Evolutionary conservation across 805 yeast species (phyloP), one percentile per base, ranked within the genome.

Genomic region (Starmera pachycereana): DNA sequence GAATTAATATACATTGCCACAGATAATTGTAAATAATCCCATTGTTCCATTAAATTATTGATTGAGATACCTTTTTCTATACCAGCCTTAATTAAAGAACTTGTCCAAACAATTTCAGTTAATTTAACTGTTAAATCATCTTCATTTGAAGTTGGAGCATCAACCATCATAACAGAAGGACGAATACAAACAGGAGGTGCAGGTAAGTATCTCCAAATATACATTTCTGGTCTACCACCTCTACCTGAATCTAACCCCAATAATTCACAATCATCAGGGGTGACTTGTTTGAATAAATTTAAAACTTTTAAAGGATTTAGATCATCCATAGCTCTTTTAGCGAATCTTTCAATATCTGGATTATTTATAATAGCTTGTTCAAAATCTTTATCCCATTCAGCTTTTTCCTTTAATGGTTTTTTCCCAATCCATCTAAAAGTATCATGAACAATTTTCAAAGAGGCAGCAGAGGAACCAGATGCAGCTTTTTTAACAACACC

Each of bases 101-200:
- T 81, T 1, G 96, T 87, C 94, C 95, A 90, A 25, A 89, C 97
- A 46, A 92, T 86, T 63, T 92, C 99, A 0, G 97, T 87, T 43
- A 92, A 68, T 57, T 92, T 92, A 29, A 89, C 96, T 0, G 99
- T 92, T 48, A 92, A 68, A 63, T 94, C 99, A 63, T 92, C 99
- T 65, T 92, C 99, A 62, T 92, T 92, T 14, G 94, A 81, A 29
- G 95, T 92, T 22, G 83, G 77, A 6, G 81, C 74, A 49, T 84
- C 94, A 57, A 85, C 88, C 89, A 86, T 87, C 67, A 79, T 70
- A 28, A 92, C 97, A 5, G 97, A 89, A 4, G 99, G 99, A 49
- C 99, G 76, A 41, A 92, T 92, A 70, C 98, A 92, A 14, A 94
- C 97, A 0, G 99, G 99, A 1, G 99, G 98, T 0, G 97, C 97